Base-by-base conservation (phyloP, 2,329 filamentous ascomycete genomes). In the Blastomyces parvus region DNA sequence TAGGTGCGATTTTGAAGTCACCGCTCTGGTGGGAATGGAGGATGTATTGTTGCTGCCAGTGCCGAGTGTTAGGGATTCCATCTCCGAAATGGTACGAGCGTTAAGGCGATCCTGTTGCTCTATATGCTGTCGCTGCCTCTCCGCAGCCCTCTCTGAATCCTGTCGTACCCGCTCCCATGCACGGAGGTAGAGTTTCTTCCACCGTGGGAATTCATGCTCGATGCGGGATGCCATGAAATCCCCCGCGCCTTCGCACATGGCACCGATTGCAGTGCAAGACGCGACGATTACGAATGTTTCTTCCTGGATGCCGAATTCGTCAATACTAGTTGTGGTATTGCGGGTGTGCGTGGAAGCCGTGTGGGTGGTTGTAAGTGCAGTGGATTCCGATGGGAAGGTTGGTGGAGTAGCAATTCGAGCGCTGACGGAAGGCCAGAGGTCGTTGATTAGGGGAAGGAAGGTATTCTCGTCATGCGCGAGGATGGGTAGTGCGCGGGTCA, bases 371-470 rank as follows among this genome's bases (percentile, higher is more conserved):
- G 67, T 68, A 14, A 74, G 66, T 19, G 69, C 63, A 5, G 66
- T 67, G 25, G 67, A 66, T 86, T 83, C 6, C 91, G 78, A 30
- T 86, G 82, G n/a, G 82, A 80, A 1, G 88, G 78, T 71, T 3
- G 72, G 68, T n/a, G 76, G 73, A 42, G 74, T 70, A 22, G 70
- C 70, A 59, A 78, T 71, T 56, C 74, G 69, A 2, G 72, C 68
- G 14, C 73, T 73, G 5, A 96, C 78, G 7, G 95, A 88, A 0
- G 92, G 91, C 93, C 93, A 99, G 8, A 97, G 80, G 2, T 88
- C 87, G 74, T 97, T 94, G 68, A 97, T 86, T 0, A 97, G 82
- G 0, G 94, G 94, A 1, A 99, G 78, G 72, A 96, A 97, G 0
- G 86, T 85, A 65, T 92, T 86, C 72, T 96, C 89, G 67, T 97